Evolutionary conservation across 2,329 filamentous ascomycete species (phyloP).

Genomic region (Nigrograna mackinnonii): DNA sequence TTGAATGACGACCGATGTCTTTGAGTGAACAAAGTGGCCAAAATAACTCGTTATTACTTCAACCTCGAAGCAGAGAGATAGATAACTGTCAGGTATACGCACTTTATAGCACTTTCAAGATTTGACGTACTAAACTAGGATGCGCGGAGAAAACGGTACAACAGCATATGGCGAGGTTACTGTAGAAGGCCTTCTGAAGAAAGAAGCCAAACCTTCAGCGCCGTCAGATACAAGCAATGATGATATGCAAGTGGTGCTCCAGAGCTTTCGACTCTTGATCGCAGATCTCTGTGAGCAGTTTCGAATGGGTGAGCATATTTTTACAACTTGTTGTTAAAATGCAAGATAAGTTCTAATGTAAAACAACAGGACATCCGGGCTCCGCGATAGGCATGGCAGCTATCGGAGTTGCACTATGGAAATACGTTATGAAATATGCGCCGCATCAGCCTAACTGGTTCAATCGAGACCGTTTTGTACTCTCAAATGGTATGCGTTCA

Average conservation of each 20-base stretch:
- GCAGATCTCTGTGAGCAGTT: conserved; percentile 71
- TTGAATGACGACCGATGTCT: too few relatives aligned
- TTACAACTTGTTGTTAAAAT: background rate
- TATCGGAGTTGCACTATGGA: conserved; percentile 64
- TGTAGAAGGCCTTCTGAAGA: conserved; percentile 13
- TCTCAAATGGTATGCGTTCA: conserved; percentile 55
- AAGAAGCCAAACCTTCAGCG: conserved; percentile 16
- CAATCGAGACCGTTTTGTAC: conserved; percentile 65
- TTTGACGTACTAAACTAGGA: too few relatives aligned
- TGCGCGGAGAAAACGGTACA: conserved; percentile 6
- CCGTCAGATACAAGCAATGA: conserved; percentile 13
- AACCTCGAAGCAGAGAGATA: too few relatives aligned
- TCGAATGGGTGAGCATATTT: conserved; percentile 60
- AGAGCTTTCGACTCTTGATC: conserved; percentile 65
- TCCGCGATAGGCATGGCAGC: conserved; percentile 64
- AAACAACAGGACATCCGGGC: conserved; percentile 23
- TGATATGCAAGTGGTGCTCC: conserved; percentile 50
- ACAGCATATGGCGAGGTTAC: conserved; percentile 21
- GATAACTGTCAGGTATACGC: too few relatives aligned
- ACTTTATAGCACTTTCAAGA: too few relatives aligned
- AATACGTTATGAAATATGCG: conserved; percentile 64
- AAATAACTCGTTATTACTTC: too few relatives aligned
- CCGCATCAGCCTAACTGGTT: conserved; percentile 60
- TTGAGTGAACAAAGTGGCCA: too few relatives aligned
- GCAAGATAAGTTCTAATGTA: too few relatives aligned